phyloP scores from a whole-genome alignment of 176 grass and related monocot species.

The Oryza meridionalis region DNA sequence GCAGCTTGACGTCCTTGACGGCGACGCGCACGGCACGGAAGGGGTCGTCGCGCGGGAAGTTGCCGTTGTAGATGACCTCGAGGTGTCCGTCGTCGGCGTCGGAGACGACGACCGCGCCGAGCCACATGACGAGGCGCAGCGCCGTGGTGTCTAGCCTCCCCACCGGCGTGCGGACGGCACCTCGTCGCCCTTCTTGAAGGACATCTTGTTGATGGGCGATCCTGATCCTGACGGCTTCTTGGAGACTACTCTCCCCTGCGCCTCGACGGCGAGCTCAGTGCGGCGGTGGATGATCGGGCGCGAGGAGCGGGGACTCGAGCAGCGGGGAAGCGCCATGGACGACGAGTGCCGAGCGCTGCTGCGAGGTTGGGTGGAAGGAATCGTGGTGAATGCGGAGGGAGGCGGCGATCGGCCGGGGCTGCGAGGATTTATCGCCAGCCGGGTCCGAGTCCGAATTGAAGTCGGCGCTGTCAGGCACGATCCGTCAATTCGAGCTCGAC shows the following conservation, averaged over 20 bases:
- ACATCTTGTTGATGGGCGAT: too few relatives aligned
- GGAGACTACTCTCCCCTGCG: not conserved
- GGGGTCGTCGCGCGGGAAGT: not conserved
- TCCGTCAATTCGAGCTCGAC: too few relatives aligned
- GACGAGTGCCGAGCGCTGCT: not conserved
- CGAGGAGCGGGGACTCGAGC: not conserved
- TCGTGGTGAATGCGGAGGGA: not conserved
- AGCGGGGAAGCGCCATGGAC: not conserved
- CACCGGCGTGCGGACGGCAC: conserved; percentile 12
- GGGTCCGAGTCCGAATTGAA: not conserved
- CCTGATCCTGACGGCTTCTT: too few relatives aligned
- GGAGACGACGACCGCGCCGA: not conserved
- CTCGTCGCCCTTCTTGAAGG: not conserved
- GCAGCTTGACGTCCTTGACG: not conserved
- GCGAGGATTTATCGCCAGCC: not conserved
- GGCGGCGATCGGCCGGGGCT: too few relatives aligned
- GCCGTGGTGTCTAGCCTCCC: not conserved
- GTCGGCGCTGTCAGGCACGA: not conserved
- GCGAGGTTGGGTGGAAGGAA: not conserved
- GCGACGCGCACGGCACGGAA: conserved; percentile 1
- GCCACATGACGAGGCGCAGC: conserved; percentile 12
- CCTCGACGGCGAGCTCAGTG: not conserved
- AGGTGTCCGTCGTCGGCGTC: not conserved
- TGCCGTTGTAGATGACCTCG: not conserved
- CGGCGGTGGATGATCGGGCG: not conserved